Conservation (phyloP, 495 filamentous ascomycete species). For the Aspergillus funiculosus region DNA sequence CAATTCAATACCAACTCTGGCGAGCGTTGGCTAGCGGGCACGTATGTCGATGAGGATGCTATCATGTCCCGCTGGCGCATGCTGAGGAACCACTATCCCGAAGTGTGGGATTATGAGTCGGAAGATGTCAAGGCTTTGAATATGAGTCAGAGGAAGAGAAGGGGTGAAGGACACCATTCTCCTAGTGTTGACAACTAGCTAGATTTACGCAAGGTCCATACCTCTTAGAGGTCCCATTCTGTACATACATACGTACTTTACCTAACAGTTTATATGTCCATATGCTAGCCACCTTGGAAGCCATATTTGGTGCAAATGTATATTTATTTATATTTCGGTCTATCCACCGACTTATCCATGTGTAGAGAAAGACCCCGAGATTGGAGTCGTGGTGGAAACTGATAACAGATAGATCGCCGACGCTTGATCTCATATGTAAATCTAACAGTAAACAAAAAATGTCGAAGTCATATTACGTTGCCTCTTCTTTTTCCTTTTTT, state of each 20-base stretch:
- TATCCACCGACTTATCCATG: too few relatives aligned
- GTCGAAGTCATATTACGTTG: neutral
- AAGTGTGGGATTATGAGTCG: constrained; percentile 7
- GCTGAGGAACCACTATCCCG: constrained; percentile 16
- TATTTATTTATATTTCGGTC: too few relatives aligned
- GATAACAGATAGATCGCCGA: constrained; percentile 5
- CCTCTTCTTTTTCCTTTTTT: neutral
- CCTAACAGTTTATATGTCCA: too few relatives aligned
- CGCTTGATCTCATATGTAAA: constrained; percentile 9
- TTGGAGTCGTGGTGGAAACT: neutral
- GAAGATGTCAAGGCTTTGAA: too few relatives aligned
- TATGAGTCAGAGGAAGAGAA: neutral
- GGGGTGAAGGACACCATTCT: too few relatives aligned
- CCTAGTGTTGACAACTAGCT: too few relatives aligned
- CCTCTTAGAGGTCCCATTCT: too few relatives aligned
- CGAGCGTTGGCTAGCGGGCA: constrained; percentile 74
- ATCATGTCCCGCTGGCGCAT: constrained; percentile 49
- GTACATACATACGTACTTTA: too few relatives aligned
- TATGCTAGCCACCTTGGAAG: too few relatives aligned
- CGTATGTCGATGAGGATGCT: constrained; percentile 72
- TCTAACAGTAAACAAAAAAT: constrained; percentile 3
- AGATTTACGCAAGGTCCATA: too few relatives aligned
- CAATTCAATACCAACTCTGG: constrained; percentile 55
- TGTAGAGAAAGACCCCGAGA: neutral
- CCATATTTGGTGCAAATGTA: too few relatives aligned